These are phyloP conservation scores for Camellia oleifera DNA, from an alignment of 179 eudicot species.

Conservation along the genomic window DNA sequence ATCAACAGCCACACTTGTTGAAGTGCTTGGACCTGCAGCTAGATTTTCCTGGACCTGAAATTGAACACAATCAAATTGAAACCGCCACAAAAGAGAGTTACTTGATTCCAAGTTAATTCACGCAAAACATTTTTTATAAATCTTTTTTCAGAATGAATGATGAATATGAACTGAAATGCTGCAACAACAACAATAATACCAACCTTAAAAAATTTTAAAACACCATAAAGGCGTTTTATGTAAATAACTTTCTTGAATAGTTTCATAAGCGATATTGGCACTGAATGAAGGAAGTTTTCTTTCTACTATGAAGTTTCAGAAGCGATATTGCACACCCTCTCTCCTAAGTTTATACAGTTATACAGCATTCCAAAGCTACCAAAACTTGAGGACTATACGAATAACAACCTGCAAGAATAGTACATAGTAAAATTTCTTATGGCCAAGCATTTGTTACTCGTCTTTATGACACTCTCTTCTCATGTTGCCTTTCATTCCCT, in stretches of 20 bases:
- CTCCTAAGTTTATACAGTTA: too few species aligned
- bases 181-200: not conserved
- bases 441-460: too few species aligned
- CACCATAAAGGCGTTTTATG: not conserved
- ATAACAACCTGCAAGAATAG: too few species aligned
- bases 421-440: too few species aligned
- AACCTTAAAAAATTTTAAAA: not conserved
- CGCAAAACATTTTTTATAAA: not conserved
- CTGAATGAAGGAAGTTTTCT: not conserved
- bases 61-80: not conserved
- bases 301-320: not conserved
- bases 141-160: not conserved
- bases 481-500: too few species aligned
- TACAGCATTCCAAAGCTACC: too few species aligned
- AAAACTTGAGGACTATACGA: too few species aligned
- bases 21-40: conserved; percentile 54
- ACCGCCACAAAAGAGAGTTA: not conserved
- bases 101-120: not conserved
- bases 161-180: not conserved
- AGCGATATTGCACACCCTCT: not conserved
- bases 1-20: conserved; percentile 39
- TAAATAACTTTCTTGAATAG: not conserved
- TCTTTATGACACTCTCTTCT: too few species aligned
- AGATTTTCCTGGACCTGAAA: conserved; percentile 55
- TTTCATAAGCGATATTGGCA: not conserved